Evolutionary conservation across 192 early-diverging fungal species (phyloP), one percentile per base, ranked within the genome.

Genomic region (Umbelopsis vinacea): DNA sequence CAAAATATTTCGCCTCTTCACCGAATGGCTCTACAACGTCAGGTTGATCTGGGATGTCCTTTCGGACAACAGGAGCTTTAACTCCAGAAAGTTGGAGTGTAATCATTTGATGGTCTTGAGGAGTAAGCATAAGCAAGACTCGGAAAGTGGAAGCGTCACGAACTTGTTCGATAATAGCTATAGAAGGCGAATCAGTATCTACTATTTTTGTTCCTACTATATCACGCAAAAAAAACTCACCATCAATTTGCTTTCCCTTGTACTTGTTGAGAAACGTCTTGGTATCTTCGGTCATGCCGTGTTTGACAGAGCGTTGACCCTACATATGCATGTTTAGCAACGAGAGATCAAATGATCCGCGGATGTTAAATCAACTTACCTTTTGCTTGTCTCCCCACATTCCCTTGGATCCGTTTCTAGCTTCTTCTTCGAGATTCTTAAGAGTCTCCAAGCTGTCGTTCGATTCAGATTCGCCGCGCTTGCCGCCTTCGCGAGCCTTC

Each of bases 1-100:
- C 92, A 84, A 97, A 96, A 80, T 82, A 95, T 76, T 93, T 94
- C 12, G 96, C 94, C 78, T 98, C 94, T 74, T 97, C 97, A 67
- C 92, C 91, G 74, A 90, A 97, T 21, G 95, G 96, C 81, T 98
- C 96, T 38, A 92, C 84, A 15, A 91, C 54, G 72, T 93, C 90
- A 6, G 85, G 83, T 37, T 88, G 78, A 60, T 88, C 91, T 21
- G 94, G 88, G 11, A 92, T 77, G n/a, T 92, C 92, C 38, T 67
- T 69, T 29, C 95, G 88, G 71, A 92, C 89, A 22, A 87, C 81
- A 9, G 96, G 96, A 7, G 92, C 92, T 76, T 92, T 93, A 71
- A 99, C 86, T 10, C 96, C 96, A 6, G 95, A 92, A 35, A 94
- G 74, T 40, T 86, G 84, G 33, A 98, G 77, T 48, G 89, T 92